Evolutionary conservation across 805 yeast genomes (phyloP).

Genomic region (Cyberlindnera euphorbiae): DNA sequence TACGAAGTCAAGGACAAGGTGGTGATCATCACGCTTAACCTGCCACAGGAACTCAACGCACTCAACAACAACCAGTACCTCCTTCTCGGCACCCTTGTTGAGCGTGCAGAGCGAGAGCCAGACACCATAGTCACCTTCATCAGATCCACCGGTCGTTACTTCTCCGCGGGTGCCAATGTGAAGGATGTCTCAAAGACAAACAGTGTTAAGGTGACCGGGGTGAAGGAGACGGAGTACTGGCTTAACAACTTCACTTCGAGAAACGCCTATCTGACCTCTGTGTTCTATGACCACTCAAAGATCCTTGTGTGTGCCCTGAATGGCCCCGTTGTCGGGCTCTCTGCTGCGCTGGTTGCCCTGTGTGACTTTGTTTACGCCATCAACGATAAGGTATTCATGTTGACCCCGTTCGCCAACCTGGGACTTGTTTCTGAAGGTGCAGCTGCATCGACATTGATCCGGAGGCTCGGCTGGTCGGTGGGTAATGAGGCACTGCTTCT

Average conservation of each 20-base stretch:
- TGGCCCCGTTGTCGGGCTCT: conserved; percentile 83
- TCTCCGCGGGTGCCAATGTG: conserved; percentile 83
- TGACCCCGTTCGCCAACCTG: conserved; percentile 75
- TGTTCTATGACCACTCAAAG: conserved; percentile 67
- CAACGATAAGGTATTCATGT: conserved; percentile 51
- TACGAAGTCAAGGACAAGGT: conserved; percentile 37
- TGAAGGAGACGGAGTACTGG: conserved; percentile 40
- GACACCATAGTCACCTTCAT: conserved; percentile 60
- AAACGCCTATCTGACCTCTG: conserved; percentile 62
- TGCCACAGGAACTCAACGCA: conserved; percentile 62
- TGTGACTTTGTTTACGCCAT: conserved; percentile 73
- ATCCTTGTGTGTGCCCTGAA: conserved; percentile 69
- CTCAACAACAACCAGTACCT: conserved; percentile 61
- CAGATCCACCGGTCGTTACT: conserved; percentile 67
- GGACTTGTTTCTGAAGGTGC: conserved; percentile 86
- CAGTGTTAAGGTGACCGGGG: conserved; percentile 18
- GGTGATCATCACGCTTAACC: conserved; percentile 60
- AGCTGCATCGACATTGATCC: conserved; percentile 59
- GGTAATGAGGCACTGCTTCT: conserved; percentile 71
- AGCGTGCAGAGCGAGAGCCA: conserved; percentile 58
- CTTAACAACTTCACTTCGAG: conserved; percentile 58
- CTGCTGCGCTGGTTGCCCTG: conserved; percentile 67
- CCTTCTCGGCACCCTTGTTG: conserved; percentile 51
- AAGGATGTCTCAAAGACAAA: conserved; percentile 25
- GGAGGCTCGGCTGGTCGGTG: conserved; percentile 66